Percentiles rank a stretch among this genome's conserved stretches.
phyloP scores from a whole-genome alignment of 2,329 filamentous ascomycete species.

The Knoxdaviesia capensis region DNA sequence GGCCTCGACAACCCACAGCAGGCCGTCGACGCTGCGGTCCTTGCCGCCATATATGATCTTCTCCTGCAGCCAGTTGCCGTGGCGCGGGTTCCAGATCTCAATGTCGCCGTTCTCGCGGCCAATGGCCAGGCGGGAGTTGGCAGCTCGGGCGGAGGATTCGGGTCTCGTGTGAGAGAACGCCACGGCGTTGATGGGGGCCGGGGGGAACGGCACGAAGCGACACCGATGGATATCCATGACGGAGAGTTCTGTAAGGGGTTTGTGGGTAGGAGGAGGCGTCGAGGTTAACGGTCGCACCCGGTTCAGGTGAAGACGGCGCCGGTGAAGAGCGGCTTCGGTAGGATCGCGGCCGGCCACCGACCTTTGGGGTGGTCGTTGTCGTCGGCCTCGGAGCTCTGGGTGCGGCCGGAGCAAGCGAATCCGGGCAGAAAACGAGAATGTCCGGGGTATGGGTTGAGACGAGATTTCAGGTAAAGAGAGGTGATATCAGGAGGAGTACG shows the following conservation, averaged over 20 bases:
- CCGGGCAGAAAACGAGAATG: too few relatives aligned
- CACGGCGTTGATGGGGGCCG: conserved; percentile 81
- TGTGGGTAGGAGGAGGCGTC: too few relatives aligned
- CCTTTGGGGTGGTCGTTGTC: too few relatives aligned
- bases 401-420: too few relatives aligned
- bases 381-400: too few relatives aligned
- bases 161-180: conserved; percentile 65
- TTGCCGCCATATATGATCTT: conserved; percentile 65
- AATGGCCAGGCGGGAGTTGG: conserved; percentile 58
- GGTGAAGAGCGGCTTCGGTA: too few relatives aligned
- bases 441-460: too few relatives aligned
- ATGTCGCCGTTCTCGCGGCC: conserved; percentile 90
- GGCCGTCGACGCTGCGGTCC: conserved; percentile 71
- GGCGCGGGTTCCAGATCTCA: conserved; percentile 87
- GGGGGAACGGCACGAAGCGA: conserved; percentile 83
- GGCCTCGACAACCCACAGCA: conserved; percentile 80
- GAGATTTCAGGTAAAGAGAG: too few relatives aligned
- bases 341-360: too few relatives aligned
- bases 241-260: background rate
- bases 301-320: too few relatives aligned
- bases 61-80: conserved; percentile 77
- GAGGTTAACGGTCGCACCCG: too few relatives aligned
- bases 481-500: too few relatives aligned
- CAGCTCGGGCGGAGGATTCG: conserved; percentile 24
- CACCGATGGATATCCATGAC: conserved; percentile 91